Conservation (phyloP, 768 basidiomycete genomes). For the Phanerochaete carnosa region DNA sequence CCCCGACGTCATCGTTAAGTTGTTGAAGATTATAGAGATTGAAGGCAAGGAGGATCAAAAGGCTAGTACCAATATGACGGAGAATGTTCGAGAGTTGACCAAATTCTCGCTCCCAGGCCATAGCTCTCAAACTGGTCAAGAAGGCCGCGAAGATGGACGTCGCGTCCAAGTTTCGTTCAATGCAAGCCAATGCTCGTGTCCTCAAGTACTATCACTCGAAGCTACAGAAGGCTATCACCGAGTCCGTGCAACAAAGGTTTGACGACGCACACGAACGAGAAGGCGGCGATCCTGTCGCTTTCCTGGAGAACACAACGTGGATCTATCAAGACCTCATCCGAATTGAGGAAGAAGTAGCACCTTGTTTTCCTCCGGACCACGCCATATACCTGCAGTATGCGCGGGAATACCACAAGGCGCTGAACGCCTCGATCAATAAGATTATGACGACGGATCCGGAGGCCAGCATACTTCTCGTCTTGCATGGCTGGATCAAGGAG, state of each 20-base stretch:
- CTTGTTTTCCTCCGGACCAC: slow-evolving; percentile 90
- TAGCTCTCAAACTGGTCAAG: slow-evolving; percentile 91
- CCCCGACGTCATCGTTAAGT: slow-evolving; percentile 82
- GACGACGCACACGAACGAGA: slow-evolving; percentile 61
- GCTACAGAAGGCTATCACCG: slow-evolving; percentile 73
- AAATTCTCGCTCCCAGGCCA: slow-evolving; percentile 63
- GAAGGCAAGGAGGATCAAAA: slow-evolving; percentile 96
- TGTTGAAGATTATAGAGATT: slow-evolving; percentile 90
- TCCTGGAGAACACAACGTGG: slow-evolving; percentile 81
- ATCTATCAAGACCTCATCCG: slow-evolving; percentile 93
- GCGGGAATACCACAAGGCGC: slow-evolving; percentile 85
- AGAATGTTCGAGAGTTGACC: not conserved
- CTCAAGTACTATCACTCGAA: slow-evolving; percentile 96
- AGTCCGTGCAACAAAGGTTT: slow-evolving; percentile 73
- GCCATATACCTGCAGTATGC: slow-evolving; percentile 83
- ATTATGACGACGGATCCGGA: slow-evolving; percentile 76
- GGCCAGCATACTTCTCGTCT: slow-evolving; percentile 79
- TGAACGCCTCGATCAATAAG: slow-evolving; percentile 69
- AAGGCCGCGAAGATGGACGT: slow-evolving; percentile 91
- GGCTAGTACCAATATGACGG: slow-evolving; percentile 38
- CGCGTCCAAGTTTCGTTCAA: slow-evolving; percentile 88
- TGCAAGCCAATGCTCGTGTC: slow-evolving; percentile 88
- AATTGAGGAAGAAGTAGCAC: slow-evolving; percentile 86
- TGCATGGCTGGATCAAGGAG: slow-evolving; percentile 95
- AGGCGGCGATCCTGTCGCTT: slow-evolving; percentile 62